A percentile compares a stretch with the other conserved stretches of the same genome.
Evolutionary conservation across 371 early-diverging fungal species (phyloP).

Genomic region (Mucor irregularis): DNA sequence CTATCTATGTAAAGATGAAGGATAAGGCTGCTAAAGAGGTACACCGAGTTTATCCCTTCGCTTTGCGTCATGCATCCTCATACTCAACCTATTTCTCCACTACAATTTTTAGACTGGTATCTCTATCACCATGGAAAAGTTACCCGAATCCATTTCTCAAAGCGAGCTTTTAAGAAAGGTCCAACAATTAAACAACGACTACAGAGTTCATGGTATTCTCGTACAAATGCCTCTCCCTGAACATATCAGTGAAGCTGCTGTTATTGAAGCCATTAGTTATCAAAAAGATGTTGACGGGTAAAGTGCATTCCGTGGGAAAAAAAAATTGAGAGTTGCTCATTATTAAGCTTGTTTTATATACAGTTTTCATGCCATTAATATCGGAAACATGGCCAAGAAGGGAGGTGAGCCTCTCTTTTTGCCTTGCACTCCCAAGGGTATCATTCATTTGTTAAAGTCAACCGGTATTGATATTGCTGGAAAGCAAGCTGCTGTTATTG

Average conservation of each 20-base stretch:
- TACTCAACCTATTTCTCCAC: too few relatives aligned
- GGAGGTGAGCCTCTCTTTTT: conserved; percentile 76
- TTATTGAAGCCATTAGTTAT: conserved; percentile 82
- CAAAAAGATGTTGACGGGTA: conserved; percentile 96
- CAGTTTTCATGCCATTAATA: conserved; percentile 87
- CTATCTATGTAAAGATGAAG: conserved; percentile 91
- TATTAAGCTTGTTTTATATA: neutral
- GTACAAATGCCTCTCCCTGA: conserved; percentile 96
- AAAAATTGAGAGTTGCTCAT: too few relatives aligned
- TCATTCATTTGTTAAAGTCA: conserved; percentile 79
- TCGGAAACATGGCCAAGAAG: conserved; percentile 86
- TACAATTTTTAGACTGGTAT: conserved; percentile 63
- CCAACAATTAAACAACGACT: conserved; percentile 73
- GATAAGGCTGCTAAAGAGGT: conserved; percentile 86
- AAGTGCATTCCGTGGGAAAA: neutral
- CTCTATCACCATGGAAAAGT: conserved; percentile 51
- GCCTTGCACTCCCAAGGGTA: conserved; percentile 94
- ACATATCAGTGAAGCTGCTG: conserved; percentile 71
- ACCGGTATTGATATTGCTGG: conserved; percentile 35
- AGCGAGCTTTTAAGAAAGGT: conserved; percentile 56
- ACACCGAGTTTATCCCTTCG: conserved; percentile 1
- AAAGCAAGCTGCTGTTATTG: conserved; percentile 81
- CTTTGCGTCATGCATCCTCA: too few relatives aligned
- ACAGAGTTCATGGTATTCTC: conserved; percentile 83
- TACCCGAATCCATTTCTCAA: conserved; percentile 52